A percentile compares a stretch with the other conserved stretches of the same genome.
Conservation (phyloP, 495 filamentous ascomycete species). For the Niebla homalea region DNA sequence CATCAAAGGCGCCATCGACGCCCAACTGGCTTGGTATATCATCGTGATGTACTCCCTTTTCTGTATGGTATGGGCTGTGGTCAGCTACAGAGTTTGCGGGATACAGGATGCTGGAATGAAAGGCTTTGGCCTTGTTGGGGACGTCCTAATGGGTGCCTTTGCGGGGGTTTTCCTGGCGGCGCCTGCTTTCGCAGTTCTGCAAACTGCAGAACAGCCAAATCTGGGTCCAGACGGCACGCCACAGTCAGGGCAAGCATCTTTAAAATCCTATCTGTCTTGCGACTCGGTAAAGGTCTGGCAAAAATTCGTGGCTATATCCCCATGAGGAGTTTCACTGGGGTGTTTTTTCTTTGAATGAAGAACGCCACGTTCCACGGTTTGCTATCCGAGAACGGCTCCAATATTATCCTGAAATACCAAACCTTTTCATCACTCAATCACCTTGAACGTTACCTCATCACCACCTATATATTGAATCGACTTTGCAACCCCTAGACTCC, state of each 20-base stretch:
- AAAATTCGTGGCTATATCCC: slow-evolving; percentile 5
- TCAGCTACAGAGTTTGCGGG: not conserved
- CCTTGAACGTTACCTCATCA: not conserved
- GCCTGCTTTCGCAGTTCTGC: slow-evolving; percentile 1
- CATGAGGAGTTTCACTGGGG: not conserved
- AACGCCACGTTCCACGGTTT: too few relatives aligned
- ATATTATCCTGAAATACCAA: not conserved
- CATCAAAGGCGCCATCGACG: slow-evolving; percentile 4
- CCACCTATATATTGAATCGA: not conserved
- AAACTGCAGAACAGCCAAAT: not conserved
- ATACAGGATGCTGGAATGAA: slow-evolving; percentile 2
- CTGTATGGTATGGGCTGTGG: slow-evolving; percentile 4
- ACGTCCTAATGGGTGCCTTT: slow-evolving; percentile 6
- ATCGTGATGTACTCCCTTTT: slow-evolving; percentile 3
- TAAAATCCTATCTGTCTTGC: slow-evolving; percentile 2
- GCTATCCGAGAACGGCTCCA: too few relatives aligned
- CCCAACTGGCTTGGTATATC: not conserved
- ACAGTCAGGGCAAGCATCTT: not conserved
- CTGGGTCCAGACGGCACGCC: not conserved
- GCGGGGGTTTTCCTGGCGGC: slow-evolving; percentile 5
- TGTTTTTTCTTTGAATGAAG: too few relatives aligned
- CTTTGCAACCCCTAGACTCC: not conserved
- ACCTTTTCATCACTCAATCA: not conserved
- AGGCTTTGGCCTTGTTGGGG: slow-evolving; percentile 1
- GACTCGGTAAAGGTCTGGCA: slow-evolving; percentile 1